Evolutionary conservation across 768 basidiomycete genomes (phyloP).

Genomic region (Ephemerocybe angulata): DNA sequence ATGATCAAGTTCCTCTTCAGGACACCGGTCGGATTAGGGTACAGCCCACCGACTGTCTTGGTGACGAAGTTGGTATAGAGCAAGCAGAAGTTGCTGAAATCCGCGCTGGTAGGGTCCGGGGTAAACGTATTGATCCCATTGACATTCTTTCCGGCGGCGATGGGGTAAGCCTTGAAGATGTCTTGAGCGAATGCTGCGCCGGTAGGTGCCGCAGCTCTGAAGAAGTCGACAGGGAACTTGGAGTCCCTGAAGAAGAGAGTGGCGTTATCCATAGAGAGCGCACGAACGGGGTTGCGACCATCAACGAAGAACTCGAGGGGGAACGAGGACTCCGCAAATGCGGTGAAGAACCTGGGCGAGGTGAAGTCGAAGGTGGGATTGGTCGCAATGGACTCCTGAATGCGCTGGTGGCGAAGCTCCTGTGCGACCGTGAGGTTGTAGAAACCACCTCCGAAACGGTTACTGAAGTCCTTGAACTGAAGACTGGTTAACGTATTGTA

Average conservation of each 20-base stretch:
- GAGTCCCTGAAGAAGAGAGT: constrained; percentile 15
- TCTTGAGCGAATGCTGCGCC: not conserved
- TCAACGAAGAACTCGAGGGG: constrained; percentile 17
- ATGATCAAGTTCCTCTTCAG: constrained; percentile 14
- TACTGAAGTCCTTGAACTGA: constrained; percentile 13
- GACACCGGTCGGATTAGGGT: constrained; percentile 17
- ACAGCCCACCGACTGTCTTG: constrained; percentile 10
- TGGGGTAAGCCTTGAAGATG: constrained; percentile 8
- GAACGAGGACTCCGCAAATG: constrained; percentile 15
- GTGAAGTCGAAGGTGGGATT: constrained; percentile 17
- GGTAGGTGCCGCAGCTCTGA: constrained; percentile 8
- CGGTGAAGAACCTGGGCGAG: constrained; percentile 13
- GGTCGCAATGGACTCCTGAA: constrained; percentile 19
- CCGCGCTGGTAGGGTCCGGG: constrained; percentile 10
- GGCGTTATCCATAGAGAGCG: constrained; percentile 12
- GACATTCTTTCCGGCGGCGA: constrained; percentile 14
- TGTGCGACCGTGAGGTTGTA: constrained; percentile 17
- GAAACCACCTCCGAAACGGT: constrained; percentile 17
- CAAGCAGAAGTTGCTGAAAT: constrained; percentile 8
- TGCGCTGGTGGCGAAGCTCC: constrained; percentile 15
- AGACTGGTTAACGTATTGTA: not conserved
- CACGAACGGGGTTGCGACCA: constrained; percentile 12
- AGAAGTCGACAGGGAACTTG: constrained; percentile 17
- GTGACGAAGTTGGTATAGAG: constrained; percentile 16
- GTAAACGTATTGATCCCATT: constrained; percentile 13